phyloP scores from a whole-genome alignment of 2,329 filamentous ascomycete species.

The Xylariaceae sp. region DNA sequence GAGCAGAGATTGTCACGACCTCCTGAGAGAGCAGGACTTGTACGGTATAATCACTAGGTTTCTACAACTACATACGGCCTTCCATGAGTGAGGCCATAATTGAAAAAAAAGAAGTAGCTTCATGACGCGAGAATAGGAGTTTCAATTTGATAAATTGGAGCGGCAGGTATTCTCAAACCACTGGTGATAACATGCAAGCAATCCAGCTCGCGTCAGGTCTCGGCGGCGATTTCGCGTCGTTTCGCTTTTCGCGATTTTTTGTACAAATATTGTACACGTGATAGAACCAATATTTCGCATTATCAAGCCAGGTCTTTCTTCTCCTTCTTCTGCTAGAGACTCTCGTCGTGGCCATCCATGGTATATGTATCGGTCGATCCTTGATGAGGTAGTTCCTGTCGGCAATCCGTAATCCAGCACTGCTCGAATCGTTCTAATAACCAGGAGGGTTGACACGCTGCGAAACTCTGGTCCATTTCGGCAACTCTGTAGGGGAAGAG shows the following conservation, averaged over 20 bases:
- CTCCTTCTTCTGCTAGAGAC: background rate
- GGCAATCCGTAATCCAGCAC: background rate
- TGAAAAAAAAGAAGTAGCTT: background rate
- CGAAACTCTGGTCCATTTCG: slow-evolving; percentile 93
- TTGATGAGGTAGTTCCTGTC: background rate
- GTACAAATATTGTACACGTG: slow-evolving; percentile 19
- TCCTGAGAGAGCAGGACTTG: slow-evolving; percentile 5
- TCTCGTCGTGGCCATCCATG: background rate
- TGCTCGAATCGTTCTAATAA: slow-evolving; percentile 53
- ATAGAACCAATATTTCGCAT: background rate
- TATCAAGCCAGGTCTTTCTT: slow-evolving; percentile 1
- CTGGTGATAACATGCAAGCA: background rate
- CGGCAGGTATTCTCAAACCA: background rate
- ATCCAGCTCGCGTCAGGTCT: slow-evolving; percentile 1
- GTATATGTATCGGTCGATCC: background rate
- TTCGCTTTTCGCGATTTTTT: slow-evolving; percentile 3
- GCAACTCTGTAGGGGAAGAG: slow-evolving; percentile 54
- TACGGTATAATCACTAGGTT: slow-evolving; percentile 1
- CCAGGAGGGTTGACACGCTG: slow-evolving; percentile 92
- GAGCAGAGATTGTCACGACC: slow-evolving; percentile 24
- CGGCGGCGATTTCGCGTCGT: background rate
- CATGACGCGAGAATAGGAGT: background rate
- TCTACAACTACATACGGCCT: background rate
- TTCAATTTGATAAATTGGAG: background rate
- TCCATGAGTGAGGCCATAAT: background rate